phyloP scores from a whole-genome alignment of 2,329 filamentous ascomycete species.

The Pseudogymnoascus sp. region DNA sequence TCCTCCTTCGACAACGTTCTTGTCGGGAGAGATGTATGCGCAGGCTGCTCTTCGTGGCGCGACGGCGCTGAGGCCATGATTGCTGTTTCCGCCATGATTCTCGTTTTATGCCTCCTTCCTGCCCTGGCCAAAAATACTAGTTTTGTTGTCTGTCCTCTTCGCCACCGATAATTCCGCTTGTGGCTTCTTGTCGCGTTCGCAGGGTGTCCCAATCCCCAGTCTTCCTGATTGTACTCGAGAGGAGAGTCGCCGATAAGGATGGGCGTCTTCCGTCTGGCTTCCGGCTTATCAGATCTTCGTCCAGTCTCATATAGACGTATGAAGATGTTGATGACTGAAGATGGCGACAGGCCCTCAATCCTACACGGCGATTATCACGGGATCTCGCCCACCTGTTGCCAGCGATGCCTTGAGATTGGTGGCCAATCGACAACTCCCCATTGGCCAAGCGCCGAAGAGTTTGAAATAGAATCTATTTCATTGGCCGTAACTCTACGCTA shows the following conservation, averaged over 20 bases:
- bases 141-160: not conserved
- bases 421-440: not conserved
- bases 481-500: not conserved
- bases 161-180: not conserved
- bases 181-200: not conserved
- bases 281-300: conserved; percentile 1
- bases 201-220: not conserved
- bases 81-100: conserved; percentile 2
- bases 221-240: not conserved
- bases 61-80: not conserved
- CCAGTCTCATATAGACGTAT: not conserved
- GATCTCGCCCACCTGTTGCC: not conserved
- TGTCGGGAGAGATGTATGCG: conserved; percentile 12
- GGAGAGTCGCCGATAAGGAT: not conserved
- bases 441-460: not conserved
- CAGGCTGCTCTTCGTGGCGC: not conserved
- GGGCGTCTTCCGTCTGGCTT: not conserved
- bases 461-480: conserved; percentile 1
- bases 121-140: not conserved
- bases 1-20: conserved; percentile 22
- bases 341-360: not conserved
- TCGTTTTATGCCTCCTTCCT: conserved; percentile 1
- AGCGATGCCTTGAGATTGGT: conserved; percentile 1
- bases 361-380: not conserved
- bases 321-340: not conserved